A percentile compares a stretch with the other conserved stretches of the same genome.
Evolutionary conservation across 2,329 filamentous ascomycete genomes (phyloP).

Genomic region (Colletotrichum magnum): DNA sequence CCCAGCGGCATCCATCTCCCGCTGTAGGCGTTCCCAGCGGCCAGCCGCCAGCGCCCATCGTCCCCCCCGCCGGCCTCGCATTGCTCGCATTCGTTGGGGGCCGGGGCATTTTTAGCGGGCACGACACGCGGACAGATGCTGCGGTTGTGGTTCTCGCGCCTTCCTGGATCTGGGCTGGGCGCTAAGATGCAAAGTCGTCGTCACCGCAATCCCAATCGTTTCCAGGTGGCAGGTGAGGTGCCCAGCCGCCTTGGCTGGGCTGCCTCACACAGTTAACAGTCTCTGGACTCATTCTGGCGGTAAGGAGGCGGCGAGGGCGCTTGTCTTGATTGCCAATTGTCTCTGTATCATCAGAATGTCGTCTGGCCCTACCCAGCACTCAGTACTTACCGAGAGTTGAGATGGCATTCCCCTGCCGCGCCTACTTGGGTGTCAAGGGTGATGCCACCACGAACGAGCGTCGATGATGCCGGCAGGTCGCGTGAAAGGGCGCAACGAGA

Average conservation of each 20-base stretch:
- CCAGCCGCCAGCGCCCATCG: not conserved
- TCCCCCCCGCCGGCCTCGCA: constrained; percentile 10
- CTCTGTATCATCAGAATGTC: constrained; percentile 13
- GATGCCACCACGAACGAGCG: constrained; percentile 26
- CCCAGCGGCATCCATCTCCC: too few relatives aligned
- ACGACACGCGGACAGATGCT: constrained; percentile 27
- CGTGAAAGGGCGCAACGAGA: constrained; percentile 2
- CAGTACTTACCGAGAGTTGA: constrained; percentile 3
- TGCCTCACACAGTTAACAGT: not conserved
- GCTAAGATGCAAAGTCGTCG: constrained; percentile 33
- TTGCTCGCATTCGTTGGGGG: constrained; percentile 15
- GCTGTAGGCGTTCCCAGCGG: not conserved
- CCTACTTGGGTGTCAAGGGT: constrained; percentile 23
- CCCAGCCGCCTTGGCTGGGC: not conserved
- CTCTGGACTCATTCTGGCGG: constrained; percentile 7
- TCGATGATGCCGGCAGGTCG: constrained; percentile 35
- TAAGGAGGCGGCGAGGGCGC: constrained; percentile 21
- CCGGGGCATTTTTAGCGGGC: constrained; percentile 7
- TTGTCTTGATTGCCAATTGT: constrained; percentile 7
- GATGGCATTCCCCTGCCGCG: constrained; percentile 29
- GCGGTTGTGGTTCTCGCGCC: constrained; percentile 8
- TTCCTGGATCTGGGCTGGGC: constrained; percentile 3
- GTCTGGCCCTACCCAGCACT: not conserved
- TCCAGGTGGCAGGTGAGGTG: not conserved
- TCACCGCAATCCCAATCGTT: constrained; percentile 33